A percentile compares a stretch with the other conserved stretches of the same genome.
Conservation (phyloP, 805 yeast species). For the Pichia pseudocactophila region DNA sequence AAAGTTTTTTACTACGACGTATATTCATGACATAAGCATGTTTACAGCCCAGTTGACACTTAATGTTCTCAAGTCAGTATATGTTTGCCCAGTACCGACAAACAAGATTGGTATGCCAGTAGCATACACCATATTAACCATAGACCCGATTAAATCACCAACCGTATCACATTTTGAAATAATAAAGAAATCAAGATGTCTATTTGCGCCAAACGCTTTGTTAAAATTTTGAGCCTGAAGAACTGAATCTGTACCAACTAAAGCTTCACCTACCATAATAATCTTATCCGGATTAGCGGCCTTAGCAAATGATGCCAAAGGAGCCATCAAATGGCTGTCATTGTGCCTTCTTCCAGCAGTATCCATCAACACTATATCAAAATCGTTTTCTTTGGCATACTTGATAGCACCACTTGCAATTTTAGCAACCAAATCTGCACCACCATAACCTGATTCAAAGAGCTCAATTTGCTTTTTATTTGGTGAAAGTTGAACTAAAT, state of each 20-base stretch:
- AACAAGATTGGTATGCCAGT: conserved; percentile 92
- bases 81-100: conserved; percentile 95
- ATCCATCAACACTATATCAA: conserved; percentile 85
- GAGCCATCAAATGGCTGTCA: conserved; percentile 91
- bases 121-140: conserved; percentile 96
- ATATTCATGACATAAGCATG: conserved; percentile 53
- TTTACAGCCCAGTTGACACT: conserved; percentile 91
- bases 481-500: conserved; percentile 60
- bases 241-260: conserved; percentile 95
- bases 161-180: conserved; percentile 95
- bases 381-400: conserved; percentile 58
- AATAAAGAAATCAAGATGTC: conserved; percentile 82
- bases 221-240: conserved; percentile 91
- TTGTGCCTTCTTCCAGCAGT: conserved; percentile 98
- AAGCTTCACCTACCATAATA: conserved; percentile 97
- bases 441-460: conserved; percentile 93
- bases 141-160: conserved; percentile 90
- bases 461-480: conserved; percentile 48
- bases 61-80: conserved; percentile 83
- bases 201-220: conserved; percentile 77
- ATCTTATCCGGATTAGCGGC: conserved; percentile 94
- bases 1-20: neutral
- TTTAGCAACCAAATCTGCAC: conserved; percentile 87
- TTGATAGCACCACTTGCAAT: conserved; percentile 88
- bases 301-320: conserved; percentile 87